A percentile compares a stretch with the other conserved stretches of the same genome.
Evolutionary conservation across 805 yeast species (phyloP).

Genomic region (Candida ulmi): DNA sequence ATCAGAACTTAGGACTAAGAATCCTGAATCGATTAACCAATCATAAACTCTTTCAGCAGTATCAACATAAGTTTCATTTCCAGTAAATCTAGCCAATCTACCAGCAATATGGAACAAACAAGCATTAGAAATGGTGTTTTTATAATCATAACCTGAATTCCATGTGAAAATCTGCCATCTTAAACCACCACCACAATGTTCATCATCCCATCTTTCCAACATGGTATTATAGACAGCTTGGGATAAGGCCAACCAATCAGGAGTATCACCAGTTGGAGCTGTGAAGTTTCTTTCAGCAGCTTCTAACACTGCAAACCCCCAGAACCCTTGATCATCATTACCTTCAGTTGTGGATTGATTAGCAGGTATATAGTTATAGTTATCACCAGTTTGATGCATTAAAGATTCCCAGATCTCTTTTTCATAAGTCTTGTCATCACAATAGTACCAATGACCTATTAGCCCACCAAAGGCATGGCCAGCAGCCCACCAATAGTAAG

Average conservation of each 20-base stretch:
- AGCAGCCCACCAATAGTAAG: conserved; percentile 90
- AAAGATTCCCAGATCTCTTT: conserved; percentile 51
- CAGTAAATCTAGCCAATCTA: conserved; percentile 56
- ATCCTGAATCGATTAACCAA: conserved; percentile 51
- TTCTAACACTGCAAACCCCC: conserved; percentile 62
- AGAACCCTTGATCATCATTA: conserved; percentile 68
- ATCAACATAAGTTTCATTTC: conserved; percentile 48
- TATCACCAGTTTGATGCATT: conserved; percentile 35
- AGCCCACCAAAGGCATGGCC: conserved; percentile 72
- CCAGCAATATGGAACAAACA: conserved; percentile 60
- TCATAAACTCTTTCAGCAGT: conserved; percentile 51
- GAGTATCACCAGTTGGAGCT: conserved; percentile 34
- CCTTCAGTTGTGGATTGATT: conserved; percentile 64
- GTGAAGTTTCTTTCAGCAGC: conserved; percentile 59
- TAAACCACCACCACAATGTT: conserved; percentile 56
- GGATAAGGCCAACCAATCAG: conserved; percentile 52
- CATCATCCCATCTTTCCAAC: conserved; percentile 55
- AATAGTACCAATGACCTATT: conserved; percentile 67
- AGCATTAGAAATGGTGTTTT: conserved; percentile 59
- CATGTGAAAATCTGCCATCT: conserved; percentile 71
- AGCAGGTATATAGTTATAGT: conserved; percentile 52
- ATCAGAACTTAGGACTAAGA: conserved; percentile 31
- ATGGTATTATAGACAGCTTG: conserved; percentile 63
- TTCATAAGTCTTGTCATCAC: conserved; percentile 64
- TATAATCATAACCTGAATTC: conserved; percentile 65